Conservation (phyloP, 305 asterid species). For the Fraxinus paxiana region DNA sequence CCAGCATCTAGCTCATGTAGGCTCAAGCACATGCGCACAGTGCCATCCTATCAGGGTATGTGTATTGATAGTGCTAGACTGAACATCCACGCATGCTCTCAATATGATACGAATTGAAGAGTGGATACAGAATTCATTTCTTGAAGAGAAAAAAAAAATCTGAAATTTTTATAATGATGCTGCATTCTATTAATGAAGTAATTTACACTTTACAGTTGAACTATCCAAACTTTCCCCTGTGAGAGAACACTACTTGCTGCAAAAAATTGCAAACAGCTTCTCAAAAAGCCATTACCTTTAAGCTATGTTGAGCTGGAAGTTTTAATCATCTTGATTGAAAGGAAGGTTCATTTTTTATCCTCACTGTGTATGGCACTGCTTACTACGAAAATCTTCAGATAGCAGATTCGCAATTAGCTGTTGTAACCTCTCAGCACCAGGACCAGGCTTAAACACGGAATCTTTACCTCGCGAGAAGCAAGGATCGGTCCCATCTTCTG, state of each 20-base stretch:
- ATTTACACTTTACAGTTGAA: conserved; percentile 29
- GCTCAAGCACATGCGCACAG: too few species aligned
- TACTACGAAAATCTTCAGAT: conserved; percentile 54
- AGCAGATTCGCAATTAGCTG: conserved; percentile 42
- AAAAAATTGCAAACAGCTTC: conserved; percentile 10
- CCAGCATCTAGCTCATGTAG: too few species aligned
- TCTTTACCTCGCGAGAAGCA: conserved; percentile 65
- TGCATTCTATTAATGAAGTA: conserved; percentile 27
- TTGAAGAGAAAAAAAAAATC: neutral
- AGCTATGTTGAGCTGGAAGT: neutral
- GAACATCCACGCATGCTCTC: neutral
- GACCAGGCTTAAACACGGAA: conserved; percentile 67
- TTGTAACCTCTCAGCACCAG: conserved; percentile 64
- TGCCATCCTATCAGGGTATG: too few species aligned
- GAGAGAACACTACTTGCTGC: neutral
- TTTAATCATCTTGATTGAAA: neutral
- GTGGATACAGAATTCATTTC: neutral
- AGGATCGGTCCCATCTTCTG: conserved; percentile 60
- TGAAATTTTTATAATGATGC: neutral
- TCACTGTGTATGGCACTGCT: conserved; percentile 45
- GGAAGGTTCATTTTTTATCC: conserved; percentile 11
- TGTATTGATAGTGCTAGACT: too few species aligned
- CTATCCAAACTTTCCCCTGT: neutral
- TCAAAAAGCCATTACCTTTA: conserved; percentile 14
- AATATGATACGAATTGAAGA: neutral